Evolutionary conservation across 306 rosid genomes (phyloP).

Genomic region (Hippophae gyantsensis): DNA sequence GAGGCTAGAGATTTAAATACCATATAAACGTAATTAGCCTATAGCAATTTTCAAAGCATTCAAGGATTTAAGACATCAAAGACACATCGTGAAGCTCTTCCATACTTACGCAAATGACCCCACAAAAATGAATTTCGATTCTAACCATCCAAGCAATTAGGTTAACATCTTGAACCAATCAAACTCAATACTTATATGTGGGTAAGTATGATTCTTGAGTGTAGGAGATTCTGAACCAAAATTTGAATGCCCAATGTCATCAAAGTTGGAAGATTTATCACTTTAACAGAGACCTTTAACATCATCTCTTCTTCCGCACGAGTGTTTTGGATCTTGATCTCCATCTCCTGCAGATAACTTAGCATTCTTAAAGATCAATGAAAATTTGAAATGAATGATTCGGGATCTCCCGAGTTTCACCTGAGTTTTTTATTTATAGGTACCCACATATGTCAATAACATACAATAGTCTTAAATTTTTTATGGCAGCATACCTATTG

Average conservation of each 20-base stretch:
- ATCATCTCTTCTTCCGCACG: conserved; percentile 60
- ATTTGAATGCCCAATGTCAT: background rate
- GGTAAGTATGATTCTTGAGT: no score
- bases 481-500: conserved; percentile 64
- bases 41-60: no score
- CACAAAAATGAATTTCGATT: no score
- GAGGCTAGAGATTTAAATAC: no score
- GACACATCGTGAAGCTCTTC: no score
- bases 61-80: no score
- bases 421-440: conserved; percentile 38
- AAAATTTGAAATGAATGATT: conserved; percentile 13
- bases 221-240: no score
- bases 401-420: conserved; percentile 49
- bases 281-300: conserved; percentile 1
- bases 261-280: background rate
- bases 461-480: conserved; percentile 40
- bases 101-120: no score
- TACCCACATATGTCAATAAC: conserved; percentile 41
- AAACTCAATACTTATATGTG: no score
- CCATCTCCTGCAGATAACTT: conserved; percentile 56
- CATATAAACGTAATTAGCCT: no score
- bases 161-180: no score
- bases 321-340: conserved; percentile 89
- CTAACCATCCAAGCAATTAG: no score
- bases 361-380: conserved; percentile 18